Evolutionary conservation across 192 early-diverging fungal genomes (phyloP).

Genomic region (Backusella psychrophila): DNA sequence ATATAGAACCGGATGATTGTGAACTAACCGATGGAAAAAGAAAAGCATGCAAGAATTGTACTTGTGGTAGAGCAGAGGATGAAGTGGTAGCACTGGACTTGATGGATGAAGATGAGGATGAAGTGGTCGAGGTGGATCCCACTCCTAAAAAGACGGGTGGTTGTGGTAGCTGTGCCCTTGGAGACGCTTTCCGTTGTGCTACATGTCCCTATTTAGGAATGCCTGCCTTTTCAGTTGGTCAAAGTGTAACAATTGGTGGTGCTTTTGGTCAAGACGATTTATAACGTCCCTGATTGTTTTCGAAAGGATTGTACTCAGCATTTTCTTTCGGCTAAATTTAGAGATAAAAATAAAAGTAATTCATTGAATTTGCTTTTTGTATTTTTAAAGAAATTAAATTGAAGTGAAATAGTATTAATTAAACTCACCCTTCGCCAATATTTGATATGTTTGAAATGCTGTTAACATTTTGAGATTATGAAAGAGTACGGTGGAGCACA

Average conservation of each 20-base stretch:
- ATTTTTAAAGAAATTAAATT: too few species aligned
- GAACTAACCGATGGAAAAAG: conserved; percentile 65
- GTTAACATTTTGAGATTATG: too few species aligned
- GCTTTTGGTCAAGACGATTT: conserved; percentile 39
- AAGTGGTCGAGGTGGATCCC: conserved; percentile 40
- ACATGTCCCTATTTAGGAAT: conserved; percentile 96
- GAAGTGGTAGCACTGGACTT: conserved; percentile 47
- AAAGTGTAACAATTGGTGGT: conserved; percentile 88
- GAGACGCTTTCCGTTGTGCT: conserved; percentile 96
- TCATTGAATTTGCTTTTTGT: neutral
- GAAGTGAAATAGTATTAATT: neutral
- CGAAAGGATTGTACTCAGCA: neutral
- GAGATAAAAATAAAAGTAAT: neutral
- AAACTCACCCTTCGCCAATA: too few species aligned
- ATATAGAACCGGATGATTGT: conserved; percentile 64
- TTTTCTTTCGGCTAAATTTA: neutral
- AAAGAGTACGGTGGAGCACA: too few species aligned
- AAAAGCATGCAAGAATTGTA: conserved; percentile 98
- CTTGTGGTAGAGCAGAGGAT: conserved; percentile 86
- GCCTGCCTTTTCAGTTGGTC: conserved; percentile 96
- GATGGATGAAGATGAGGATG: conserved; percentile 29
- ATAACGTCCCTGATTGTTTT: neutral
- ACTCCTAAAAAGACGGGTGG: conserved; percentile 47
- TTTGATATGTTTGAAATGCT: too few species aligned
- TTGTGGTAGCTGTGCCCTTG: conserved; percentile 81